A percentile compares a stretch with the other conserved stretches of the same genome.
Evolutionary conservation across 192 early-diverging fungal genomes (phyloP).

Genomic region (Nowakowskiella sp.): DNA sequence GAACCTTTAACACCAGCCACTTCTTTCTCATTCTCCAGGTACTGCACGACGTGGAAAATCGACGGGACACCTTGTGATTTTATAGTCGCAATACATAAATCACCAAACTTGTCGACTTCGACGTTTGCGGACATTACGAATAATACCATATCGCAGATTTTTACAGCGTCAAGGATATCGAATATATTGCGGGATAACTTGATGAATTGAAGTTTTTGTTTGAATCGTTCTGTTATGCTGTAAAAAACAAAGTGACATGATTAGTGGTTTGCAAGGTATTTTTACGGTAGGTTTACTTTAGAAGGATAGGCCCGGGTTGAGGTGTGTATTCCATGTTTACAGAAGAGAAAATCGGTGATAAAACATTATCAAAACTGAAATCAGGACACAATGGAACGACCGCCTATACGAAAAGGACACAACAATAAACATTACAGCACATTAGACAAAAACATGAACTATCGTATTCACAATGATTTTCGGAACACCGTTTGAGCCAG

Average conservation of each 20-base stretch:
- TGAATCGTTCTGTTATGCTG: slow-evolving; percentile 63
- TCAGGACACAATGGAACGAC: slow-evolving; percentile 84
- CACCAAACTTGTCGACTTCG: slow-evolving; percentile 92
- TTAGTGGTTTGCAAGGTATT: slow-evolving; percentile 1
- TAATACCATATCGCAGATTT: slow-evolving; percentile 85
- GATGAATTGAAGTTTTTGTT: slow-evolving; percentile 82
- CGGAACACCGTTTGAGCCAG: slow-evolving; percentile 70
- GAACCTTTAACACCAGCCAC: slow-evolving; percentile 69
- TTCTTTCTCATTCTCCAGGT: slow-evolving; percentile 30
- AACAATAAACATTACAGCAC: not conserved
- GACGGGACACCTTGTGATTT: slow-evolving; percentile 81
- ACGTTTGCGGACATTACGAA: slow-evolving; percentile 79
- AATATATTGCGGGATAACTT: slow-evolving; percentile 69
- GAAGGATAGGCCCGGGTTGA: too few relatives aligned
- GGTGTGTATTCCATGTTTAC: too few relatives aligned
- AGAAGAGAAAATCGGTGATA: too few relatives aligned
- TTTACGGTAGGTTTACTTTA: slow-evolving; percentile 12
- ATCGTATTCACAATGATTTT: slow-evolving; percentile 68
- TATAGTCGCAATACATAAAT: slow-evolving; percentile 70
- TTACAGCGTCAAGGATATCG: slow-evolving; percentile 80
- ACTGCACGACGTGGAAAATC: slow-evolving; percentile 61
- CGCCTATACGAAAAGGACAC: slow-evolving; percentile 31
- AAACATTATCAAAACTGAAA: slow-evolving; percentile 43
- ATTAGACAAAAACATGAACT: not conserved
- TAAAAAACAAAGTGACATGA: slow-evolving; percentile 31